These are phyloP conservation scores for Neoconidiobolus thromboides DNA, from an alignment of 371 early-diverging fungal genomes.

Conservation along the genomic window DNA sequence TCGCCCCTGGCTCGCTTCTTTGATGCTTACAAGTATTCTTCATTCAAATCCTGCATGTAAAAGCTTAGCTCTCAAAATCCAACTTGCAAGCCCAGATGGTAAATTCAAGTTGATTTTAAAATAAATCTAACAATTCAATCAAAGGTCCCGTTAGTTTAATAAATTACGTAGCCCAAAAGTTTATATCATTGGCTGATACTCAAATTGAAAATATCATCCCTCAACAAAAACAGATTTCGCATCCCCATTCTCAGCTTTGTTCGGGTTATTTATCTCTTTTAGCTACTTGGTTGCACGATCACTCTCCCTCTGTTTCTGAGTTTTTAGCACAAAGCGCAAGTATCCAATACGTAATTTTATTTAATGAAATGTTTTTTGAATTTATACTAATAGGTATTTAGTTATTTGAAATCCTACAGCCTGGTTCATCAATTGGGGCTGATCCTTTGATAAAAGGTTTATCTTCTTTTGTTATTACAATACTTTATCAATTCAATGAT, in stretches of 20 bases:
- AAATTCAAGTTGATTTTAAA: conserved; percentile 6
- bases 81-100: conserved; percentile 41
- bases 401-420: not conserved
- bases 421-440: conserved; percentile 70
- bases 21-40: conserved; percentile 57
- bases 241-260: no score
- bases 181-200: not conserved
- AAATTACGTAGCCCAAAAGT: not conserved
- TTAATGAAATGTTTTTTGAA: not conserved
- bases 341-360: conserved; percentile 57
- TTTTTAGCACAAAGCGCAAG: conserved; percentile 77
- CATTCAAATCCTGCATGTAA: conserved; percentile 52
- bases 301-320: conserved; percentile 49
- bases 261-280: conserved; percentile 42
- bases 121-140: conserved; percentile 31
- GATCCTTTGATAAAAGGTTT: conserved; percentile 69
- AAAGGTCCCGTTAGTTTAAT: conserved; percentile 25
- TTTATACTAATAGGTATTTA: not conserved
- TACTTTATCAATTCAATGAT: conserved; percentile 71
- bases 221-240: not conserved
- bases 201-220: no score
- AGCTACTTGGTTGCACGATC: conserved; percentile 65
- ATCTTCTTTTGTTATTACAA: conserved; percentile 66
- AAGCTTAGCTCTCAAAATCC: conserved; percentile 43
- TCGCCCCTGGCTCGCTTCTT: conserved; percentile 61